A percentile compares a stretch with the other conserved stretches of the same genome.
Conservation (phyloP, 305 asterid genomes). For the Coffea humblotiana region DNA sequence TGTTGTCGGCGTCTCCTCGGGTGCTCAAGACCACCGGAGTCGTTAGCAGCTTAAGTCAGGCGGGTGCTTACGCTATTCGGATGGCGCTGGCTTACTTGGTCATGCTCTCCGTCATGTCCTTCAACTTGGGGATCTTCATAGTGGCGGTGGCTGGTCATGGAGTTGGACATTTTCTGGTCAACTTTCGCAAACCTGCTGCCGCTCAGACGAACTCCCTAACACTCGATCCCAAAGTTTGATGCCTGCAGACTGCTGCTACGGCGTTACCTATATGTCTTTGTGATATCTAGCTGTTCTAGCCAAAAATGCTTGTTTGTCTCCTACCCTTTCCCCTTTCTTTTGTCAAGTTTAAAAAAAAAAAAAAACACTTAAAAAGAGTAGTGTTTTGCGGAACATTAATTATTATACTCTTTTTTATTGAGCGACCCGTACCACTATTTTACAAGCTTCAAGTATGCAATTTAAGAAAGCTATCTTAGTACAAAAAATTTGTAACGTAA, state of each 20-base stretch:
- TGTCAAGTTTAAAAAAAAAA: too few species aligned
- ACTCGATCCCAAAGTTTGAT: slow-evolving; percentile 14
- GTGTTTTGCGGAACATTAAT: too few species aligned
- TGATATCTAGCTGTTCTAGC: background rate
- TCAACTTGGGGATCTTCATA: slow-evolving; percentile 63
- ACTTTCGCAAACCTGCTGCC: slow-evolving; percentile 29
- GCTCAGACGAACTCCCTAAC: slow-evolving; percentile 4
- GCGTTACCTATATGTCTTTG: background rate
- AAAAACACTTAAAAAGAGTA: too few species aligned
- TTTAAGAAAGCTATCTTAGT: too few species aligned
- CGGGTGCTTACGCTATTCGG: slow-evolving; percentile 44
- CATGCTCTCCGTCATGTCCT: slow-evolving; percentile 85
- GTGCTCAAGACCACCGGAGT: slow-evolving; percentile 18
- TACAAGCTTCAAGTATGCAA: too few species aligned
- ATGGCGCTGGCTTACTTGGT: slow-evolving; percentile 63
- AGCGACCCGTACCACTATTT: too few species aligned
- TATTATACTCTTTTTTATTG: too few species aligned
- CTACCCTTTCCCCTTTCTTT: too few species aligned
- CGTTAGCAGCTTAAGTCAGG: slow-evolving; percentile 30
- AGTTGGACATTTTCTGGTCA: slow-evolving; percentile 43
- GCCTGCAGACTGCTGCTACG: too few species aligned
- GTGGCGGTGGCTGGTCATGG: slow-evolving; percentile 67
- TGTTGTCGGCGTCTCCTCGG: slow-evolving; percentile 36
- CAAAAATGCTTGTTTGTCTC: background rate
- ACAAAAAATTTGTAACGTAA: too few species aligned